phyloP scores from a whole-genome alignment of 306 rosid genomes.

The Prosopis cineraria region DNA sequence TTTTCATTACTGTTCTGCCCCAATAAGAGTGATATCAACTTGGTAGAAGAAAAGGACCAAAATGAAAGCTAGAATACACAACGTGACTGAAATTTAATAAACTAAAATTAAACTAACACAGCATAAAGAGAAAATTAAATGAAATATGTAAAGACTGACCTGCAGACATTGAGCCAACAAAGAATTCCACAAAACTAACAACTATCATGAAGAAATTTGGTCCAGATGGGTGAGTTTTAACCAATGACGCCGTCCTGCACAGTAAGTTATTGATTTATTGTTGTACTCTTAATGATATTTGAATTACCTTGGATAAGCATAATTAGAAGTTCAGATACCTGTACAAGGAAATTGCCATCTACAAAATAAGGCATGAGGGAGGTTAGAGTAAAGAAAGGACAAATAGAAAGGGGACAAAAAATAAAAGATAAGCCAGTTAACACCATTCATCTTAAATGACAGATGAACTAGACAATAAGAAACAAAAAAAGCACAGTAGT shows the following conservation, averaged over 20 bases:
- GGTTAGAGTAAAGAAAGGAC: not conserved
- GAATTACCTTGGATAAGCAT: conserved; percentile 8
- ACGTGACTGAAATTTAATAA: not conserved
- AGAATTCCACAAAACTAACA: conserved; percentile 80
- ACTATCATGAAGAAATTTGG: conserved; percentile 61
- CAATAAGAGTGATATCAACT: not conserved
- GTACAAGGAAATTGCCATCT: conserved; percentile 93
- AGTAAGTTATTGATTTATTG: conserved; percentile 25
- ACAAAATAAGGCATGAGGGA: conserved; percentile 11
- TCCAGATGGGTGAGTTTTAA: conserved; percentile 55
- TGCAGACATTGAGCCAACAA: conserved; percentile 85
- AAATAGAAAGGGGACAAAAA: not conserved
- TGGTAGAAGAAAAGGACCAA: not conserved
- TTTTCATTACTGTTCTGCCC: not conserved
- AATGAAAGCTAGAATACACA: not conserved
- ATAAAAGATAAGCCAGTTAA: conserved; percentile 16
- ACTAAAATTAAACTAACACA: not conserved
- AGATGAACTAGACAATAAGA: conserved; percentile 24
- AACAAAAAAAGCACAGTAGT: conserved; percentile 6
- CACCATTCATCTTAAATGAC: conserved; percentile 24
- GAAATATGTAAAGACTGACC: conserved; percentile 42
- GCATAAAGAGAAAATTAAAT: conserved; percentile 3
- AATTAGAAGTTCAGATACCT: conserved; percentile 49
- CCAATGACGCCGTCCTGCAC: conserved; percentile 73
- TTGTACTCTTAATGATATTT: conserved; percentile 24